Percentiles rank a stretch among this genome's conserved stretches.
These are phyloP conservation scores for Spergularia azorica DNA, from an alignment of 179 eudicot genomes.

Conservation along the genomic window DNA sequence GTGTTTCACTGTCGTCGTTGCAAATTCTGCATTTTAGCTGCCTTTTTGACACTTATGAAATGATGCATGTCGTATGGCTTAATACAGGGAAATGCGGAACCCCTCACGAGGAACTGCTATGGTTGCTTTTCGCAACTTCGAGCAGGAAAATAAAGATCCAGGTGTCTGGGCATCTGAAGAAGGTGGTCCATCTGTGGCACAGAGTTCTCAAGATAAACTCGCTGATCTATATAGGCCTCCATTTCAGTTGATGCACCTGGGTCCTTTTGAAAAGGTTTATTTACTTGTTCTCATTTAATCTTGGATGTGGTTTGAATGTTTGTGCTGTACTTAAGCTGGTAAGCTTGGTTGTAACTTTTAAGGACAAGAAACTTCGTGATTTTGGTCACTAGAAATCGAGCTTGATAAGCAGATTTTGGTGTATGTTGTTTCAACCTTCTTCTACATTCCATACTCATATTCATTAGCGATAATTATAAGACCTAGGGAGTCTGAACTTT, in stretches of 20 bases:
- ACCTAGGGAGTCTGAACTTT: too few relatives aligned
- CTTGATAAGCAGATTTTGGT: too few relatives aligned
- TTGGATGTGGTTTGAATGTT: too few relatives aligned
- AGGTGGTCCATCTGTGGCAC: constrained; percentile 64
- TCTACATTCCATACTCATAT: too few relatives aligned
- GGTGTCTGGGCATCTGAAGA: constrained; percentile 79
- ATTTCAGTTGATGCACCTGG: constrained; percentile 80
- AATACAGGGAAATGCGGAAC: constrained; percentile 49
- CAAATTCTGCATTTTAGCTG: neutral
- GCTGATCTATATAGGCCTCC: constrained; percentile 97
- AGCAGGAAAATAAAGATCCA: constrained; percentile 78
- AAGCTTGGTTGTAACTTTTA: too few relatives aligned
- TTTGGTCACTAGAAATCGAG: too few relatives aligned
- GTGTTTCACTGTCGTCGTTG: neutral
- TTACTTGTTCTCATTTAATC: neutral
- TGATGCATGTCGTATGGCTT: constrained; percentile 23
- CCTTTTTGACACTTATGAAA: constrained; percentile 2
- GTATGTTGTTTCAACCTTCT: too few relatives aligned
- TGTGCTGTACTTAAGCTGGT: too few relatives aligned
- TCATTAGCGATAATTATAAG: too few relatives aligned
- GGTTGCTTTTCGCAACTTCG: constrained; percentile 89
- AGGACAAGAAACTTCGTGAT: too few relatives aligned
- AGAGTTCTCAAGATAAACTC: constrained; percentile 77
- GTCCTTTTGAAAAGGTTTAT: constrained; percentile 84
- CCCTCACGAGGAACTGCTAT: constrained; percentile 57